Evolutionary conservation across 2,329 filamentous ascomycete species (phyloP), one percentile per base, ranked within the genome.

Genomic region (Orbilia quercus): DNA sequence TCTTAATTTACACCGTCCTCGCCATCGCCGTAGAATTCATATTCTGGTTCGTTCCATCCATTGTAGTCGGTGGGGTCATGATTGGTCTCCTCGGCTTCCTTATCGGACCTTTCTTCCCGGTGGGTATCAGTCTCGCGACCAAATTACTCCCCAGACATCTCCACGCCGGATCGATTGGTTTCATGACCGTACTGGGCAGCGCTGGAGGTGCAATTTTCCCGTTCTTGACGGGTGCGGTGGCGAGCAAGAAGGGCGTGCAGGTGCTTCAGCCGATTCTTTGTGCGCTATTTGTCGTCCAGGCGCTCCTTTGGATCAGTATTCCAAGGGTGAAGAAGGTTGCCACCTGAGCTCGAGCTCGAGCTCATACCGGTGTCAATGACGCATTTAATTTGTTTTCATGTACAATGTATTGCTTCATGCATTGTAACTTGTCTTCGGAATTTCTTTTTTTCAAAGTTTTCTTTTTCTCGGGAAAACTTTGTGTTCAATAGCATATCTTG

Each of bases 41-140:
- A 69, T 91, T 93, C 82, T 95, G 91, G 91, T 86, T 93, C 2
- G 88, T 95, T 0, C 91, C 91, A 0, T 86, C 87, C 64, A 91
- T 94, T 78, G 85, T 90, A 72, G 88, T 90, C 25, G 90, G 89
- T 0, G 87, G 90, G 7, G 83, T 92, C 12, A 88, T 90, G 23
- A 89, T 92, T 20, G 83, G 86, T 0, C 80, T 93, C 0, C 84
- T 92, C 69, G 91, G 91, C 0, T 91, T 94, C 83, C 91, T 93
- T 77, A 84, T 94, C 0, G 91, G 91, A 0, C 91, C 91, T 0
- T 80, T 95, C 18, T 95, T 93, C 78, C 91, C 91, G 0, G 89
- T 88, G 0, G 90, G 87, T 0, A 85, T 95, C 7, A 87, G 93
- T 0, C 87, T 87, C 0, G 87, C 88, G 2, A 91, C 90, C 0